Conservation (phyloP, 1,284 basidiomycete genomes). For the Trichosporon sp. region DNA sequence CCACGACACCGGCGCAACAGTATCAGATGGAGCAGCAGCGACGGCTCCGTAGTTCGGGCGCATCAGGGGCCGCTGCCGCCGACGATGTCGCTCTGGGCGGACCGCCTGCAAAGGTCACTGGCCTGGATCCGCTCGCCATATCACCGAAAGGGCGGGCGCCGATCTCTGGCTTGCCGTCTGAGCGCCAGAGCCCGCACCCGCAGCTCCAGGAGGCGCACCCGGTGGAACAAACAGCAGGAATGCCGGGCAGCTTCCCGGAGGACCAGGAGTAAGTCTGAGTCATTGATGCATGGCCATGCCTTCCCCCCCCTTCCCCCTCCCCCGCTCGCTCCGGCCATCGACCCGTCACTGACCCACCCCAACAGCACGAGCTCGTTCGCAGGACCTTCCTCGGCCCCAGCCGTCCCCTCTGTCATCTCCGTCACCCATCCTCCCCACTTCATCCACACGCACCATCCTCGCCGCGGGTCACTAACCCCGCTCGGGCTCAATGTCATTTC, state of each 20-base stretch:
- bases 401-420: constrained; percentile 38
- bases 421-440: constrained; percentile 44
- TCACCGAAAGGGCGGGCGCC: neutral
- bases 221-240: neutral
- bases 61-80: neutral
- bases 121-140: neutral
- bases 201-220: neutral
- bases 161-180: neutral
- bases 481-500: constrained; percentile 46
- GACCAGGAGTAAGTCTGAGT: neutral
- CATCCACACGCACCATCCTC: constrained; percentile 48
- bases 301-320: too few species aligned
- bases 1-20: neutral
- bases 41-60: neutral
- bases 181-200: neutral
- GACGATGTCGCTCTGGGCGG: neutral
- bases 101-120: neutral
- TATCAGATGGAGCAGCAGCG: neutral
- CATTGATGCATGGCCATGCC: neutral
- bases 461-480: constrained; percentile 44
- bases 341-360: neutral
- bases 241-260: neutral
- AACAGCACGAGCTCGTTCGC: constrained; percentile 8
- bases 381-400: constrained; percentile 42
- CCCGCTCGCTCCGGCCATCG: too few species aligned